A percentile compares a stretch with the other conserved stretches of the same genome.
phyloP scores from a whole-genome alignment of 441 rosid species.

The Manihot esculenta region DNA sequence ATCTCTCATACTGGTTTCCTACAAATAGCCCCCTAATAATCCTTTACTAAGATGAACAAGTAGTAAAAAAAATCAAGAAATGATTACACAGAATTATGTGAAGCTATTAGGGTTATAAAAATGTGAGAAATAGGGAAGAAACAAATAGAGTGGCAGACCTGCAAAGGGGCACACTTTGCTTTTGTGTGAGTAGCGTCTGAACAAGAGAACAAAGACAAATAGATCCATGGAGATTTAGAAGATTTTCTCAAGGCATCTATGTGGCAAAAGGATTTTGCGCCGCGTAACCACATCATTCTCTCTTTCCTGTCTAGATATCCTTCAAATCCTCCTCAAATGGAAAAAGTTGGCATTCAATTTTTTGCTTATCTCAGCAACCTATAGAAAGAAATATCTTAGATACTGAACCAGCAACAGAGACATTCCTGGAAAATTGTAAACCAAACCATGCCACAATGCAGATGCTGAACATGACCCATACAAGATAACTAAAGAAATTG shows the following conservation, averaged over 20 bases:
- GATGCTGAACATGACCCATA: neutral
- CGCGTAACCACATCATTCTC: slow-evolving; percentile 53
- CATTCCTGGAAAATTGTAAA: neutral
- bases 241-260: slow-evolving; percentile 31
- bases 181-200: slow-evolving; percentile 47
- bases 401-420: neutral
- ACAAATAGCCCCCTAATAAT: slow-evolving; percentile 23
- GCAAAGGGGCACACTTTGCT: slow-evolving; percentile 67
- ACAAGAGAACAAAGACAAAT: slow-evolving; percentile 35
- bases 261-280: slow-evolving; percentile 32
- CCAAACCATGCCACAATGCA: neutral
- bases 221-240: slow-evolving; percentile 49
- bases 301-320: neutral
- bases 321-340: neutral
- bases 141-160: slow-evolving; percentile 38
- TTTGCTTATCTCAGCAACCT: slow-evolving; percentile 1
- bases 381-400: neutral
- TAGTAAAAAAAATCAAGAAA: neutral
- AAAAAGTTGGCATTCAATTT: neutral
- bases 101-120: neutral
- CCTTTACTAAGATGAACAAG: neutral
- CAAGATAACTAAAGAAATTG: neutral
- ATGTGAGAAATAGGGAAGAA: neutral
- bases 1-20: slow-evolving; percentile 93
- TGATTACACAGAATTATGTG: neutral